Conservation (phyloP, 2,329 filamentous ascomycete genomes). For the Diaporthe ilicicola region DNA sequence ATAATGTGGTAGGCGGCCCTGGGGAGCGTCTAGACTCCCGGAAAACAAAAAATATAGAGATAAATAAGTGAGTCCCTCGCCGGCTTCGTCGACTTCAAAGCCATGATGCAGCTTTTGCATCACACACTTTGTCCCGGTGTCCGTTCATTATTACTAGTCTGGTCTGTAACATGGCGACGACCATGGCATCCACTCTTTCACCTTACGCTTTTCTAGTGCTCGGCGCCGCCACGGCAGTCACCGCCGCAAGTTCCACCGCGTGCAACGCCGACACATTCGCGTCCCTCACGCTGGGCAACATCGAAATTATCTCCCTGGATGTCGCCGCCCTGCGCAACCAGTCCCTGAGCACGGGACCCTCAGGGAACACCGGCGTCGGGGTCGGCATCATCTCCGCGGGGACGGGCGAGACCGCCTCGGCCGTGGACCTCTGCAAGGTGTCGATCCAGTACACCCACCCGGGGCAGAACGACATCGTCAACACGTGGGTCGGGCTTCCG, state of each 20-base stretch:
- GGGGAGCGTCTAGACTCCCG: neutral
- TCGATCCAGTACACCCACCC: constrained; percentile 29
- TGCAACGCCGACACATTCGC: constrained; percentile 16
- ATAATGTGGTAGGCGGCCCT: neutral
- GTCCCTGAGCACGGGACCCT: neutral
- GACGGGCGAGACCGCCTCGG: neutral
- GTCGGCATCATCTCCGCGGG: neutral
- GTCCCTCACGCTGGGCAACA: constrained; percentile 10
- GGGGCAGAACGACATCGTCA: constrained; percentile 17
- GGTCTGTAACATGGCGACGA: neutral
- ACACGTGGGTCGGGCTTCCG: constrained; percentile 20
- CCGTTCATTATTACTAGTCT: neutral
- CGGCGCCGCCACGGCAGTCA: neutral
- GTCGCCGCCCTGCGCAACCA: neutral
- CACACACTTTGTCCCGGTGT: neutral
- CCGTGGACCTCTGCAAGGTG: constrained; percentile 20
- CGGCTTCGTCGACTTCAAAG: neutral
- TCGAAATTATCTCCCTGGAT: constrained; percentile 18
- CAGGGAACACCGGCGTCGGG: neutral
- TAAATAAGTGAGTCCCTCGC: neutral
- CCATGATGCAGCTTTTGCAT: neutral
- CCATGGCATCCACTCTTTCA: constrained; percentile 20
- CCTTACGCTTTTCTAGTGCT: neutral
- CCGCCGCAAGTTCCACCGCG: neutral
- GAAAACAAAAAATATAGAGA: too few species aligned